Conservation (phyloP, 2,329 filamentous ascomycete species). For the Diaporthe sp. region DNA sequence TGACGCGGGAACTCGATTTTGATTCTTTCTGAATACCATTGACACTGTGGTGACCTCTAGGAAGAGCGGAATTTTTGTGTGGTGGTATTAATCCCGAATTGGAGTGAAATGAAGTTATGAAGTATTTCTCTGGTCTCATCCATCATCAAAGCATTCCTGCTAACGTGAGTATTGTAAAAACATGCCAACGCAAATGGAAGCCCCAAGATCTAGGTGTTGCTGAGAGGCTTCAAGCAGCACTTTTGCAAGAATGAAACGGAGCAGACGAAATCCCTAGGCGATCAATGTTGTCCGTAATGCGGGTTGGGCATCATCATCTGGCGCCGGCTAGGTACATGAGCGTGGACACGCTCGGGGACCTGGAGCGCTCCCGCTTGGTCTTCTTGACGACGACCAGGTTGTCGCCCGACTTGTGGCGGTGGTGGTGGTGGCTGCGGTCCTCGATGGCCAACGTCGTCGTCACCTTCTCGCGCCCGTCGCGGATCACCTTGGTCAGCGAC, state of each 20-base stretch:
- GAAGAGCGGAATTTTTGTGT: slow-evolving; percentile 19
- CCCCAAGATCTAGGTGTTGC: background rate
- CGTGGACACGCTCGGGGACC: slow-evolving; percentile 62
- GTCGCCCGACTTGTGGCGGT: slow-evolving; percentile 53
- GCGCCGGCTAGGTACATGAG: slow-evolving; percentile 70
- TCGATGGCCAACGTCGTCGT: slow-evolving; percentile 60
- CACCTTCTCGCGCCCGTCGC: slow-evolving; percentile 62
- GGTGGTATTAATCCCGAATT: slow-evolving; percentile 1
- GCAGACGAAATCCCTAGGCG: background rate
- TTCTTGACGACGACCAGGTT: slow-evolving; percentile 71
- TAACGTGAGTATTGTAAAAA: slow-evolving; percentile 19
- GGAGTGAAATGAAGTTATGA: slow-evolving; percentile 27
- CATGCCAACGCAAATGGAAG: background rate
- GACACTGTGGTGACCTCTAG: slow-evolving; percentile 25
- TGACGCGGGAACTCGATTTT: slow-evolving; percentile 16
- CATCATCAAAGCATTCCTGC: slow-evolving; percentile 2
- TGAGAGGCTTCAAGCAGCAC: background rate
- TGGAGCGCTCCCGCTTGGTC: slow-evolving; percentile 69
- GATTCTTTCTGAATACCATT: slow-evolving; percentile 30
- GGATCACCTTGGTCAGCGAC: slow-evolving; percentile 76
- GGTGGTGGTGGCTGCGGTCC: slow-evolving; percentile 53
- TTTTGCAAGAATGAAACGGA: slow-evolving; percentile 1
- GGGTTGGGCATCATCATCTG: background rate
- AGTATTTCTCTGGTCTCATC: slow-evolving; percentile 6
- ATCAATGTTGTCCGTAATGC: background rate